Percentiles rank a stretch among this genome's conserved stretches.
These are phyloP conservation scores for Diaporthe eres DNA, from an alignment of 2,329 filamentous ascomycete genomes.

Conservation along the genomic window DNA sequence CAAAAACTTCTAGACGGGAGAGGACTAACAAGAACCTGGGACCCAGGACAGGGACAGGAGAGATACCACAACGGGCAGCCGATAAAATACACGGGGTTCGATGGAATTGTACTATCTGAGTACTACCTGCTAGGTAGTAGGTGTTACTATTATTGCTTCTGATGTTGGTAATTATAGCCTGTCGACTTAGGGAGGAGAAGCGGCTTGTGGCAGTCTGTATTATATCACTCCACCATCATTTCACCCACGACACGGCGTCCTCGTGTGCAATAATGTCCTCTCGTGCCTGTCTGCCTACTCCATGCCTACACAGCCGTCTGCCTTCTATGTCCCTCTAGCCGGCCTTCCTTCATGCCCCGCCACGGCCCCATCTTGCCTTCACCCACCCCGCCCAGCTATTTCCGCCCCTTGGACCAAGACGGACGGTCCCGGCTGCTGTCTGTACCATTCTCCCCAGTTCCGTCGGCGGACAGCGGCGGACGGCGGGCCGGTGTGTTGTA, in stretches of 20 bases:
- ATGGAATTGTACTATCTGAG: constrained; percentile 5
- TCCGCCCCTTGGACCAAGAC: no score
- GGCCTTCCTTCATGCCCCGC: neutral
- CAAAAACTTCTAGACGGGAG: constrained; percentile 25
- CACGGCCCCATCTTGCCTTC: no score
- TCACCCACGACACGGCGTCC: neutral
- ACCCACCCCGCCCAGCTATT: no score
- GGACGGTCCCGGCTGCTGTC: neutral
- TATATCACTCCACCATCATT: neutral
- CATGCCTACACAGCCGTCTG: neutral
- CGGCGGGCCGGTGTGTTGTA: no score
- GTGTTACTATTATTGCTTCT: constrained; percentile 15
- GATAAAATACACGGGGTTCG: neutral
- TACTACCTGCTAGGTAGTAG: neutral
- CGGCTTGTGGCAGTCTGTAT: constrained; percentile 6
- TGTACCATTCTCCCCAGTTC: neutral
- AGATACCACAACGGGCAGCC: constrained; percentile 4
- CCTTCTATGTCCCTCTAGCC: neutral
- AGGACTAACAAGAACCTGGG: neutral
- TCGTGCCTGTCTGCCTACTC: neutral
- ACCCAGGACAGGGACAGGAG: neutral
- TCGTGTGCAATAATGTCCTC: no score
- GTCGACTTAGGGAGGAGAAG: neutral
- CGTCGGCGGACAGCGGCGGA: no score
- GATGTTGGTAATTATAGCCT: neutral